These are phyloP conservation scores for Puccinellia tenuiflora DNA, from an alignment of 176 grass and related monocot species.

Conservation along the genomic window DNA sequence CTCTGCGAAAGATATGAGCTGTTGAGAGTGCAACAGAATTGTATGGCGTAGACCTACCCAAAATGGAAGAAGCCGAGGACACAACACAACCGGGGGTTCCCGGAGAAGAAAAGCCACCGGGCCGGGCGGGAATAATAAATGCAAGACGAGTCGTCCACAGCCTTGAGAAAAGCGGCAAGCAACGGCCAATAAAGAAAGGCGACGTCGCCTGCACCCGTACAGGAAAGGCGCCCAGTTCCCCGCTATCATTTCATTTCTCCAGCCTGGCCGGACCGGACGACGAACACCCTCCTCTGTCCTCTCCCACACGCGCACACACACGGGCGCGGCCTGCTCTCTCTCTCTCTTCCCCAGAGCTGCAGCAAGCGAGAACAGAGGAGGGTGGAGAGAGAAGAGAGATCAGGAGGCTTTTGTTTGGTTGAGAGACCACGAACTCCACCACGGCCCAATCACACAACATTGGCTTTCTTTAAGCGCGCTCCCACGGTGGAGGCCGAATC, in stretches of 20 bases:
- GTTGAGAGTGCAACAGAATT: neutral
- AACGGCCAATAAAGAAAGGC: slow-evolving; percentile 48
- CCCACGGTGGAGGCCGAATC: slow-evolving; percentile 57
- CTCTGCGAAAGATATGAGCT: neutral
- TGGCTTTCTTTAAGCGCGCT: slow-evolving; percentile 20
- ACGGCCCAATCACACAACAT: slow-evolving; percentile 37
- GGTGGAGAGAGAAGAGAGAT: neutral
- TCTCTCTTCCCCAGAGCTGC: neutral
- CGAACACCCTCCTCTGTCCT: neutral
- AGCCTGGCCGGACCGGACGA: slow-evolving; percentile 3
- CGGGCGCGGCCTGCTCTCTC: neutral
- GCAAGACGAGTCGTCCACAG: neutral
- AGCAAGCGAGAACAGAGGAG: neutral
- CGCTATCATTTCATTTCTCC: slow-evolving; percentile 14
- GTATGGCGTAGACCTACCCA: neutral
- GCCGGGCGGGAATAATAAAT: neutral
- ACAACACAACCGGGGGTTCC: neutral
- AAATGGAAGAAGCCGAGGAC: neutral
- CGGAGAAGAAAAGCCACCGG: neutral
- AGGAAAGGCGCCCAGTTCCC: slow-evolving; percentile 9
- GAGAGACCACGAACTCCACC: slow-evolving; percentile 66
- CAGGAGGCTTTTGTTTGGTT: slow-evolving; percentile 45
- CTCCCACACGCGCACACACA: slow-evolving; percentile 15
- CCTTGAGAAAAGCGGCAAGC: slow-evolving; percentile 40
- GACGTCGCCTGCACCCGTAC: slow-evolving; percentile 34